Conservation (phyloP, 1,284 basidiomycete species). For the Sporisorium iseilematis-ciliati region DNA sequence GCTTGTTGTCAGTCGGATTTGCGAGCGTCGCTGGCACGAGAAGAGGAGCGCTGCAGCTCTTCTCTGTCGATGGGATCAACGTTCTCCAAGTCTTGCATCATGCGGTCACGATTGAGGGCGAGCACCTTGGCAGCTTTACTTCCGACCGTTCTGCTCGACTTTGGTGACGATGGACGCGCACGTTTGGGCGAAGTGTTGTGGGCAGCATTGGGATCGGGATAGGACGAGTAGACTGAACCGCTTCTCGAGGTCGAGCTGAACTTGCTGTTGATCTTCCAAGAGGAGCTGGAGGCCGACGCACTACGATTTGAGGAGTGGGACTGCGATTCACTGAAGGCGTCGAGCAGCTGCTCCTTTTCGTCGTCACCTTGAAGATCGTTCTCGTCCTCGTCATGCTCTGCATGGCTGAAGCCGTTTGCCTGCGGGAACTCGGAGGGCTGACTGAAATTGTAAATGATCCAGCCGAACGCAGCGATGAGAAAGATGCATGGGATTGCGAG, state of each 20-base stretch:
- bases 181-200: conserved; percentile 13
- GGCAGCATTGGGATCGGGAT: conserved; percentile 27
- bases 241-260: conserved; percentile 44
- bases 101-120: conserved; percentile 24
- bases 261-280: conserved; percentile 49
- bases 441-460: conserved; percentile 42
- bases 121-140: conserved; percentile 44
- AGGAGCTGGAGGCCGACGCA: conserved; percentile 10
- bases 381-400: conserved; percentile 14
- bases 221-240: conserved; percentile 37
- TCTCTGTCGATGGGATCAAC: conserved; percentile 41
- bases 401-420: conserved; percentile 20
- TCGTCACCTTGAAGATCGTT: conserved; percentile 14
- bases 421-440: conserved; percentile 34
- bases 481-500: conserved; percentile 45
- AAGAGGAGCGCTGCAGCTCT: conserved; percentile 40
- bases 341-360: conserved; percentile 45
- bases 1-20: conserved; percentile 33
- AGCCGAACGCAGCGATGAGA: conserved; percentile 33
- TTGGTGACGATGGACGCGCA: conserved; percentile 19
- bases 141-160: conserved; percentile 21
- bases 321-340: conserved; percentile 36
- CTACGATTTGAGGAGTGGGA: conserved; percentile 15
- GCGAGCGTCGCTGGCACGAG: conserved; percentile 38
- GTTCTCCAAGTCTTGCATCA: conserved; percentile 44